Percentiles rank a stretch among this genome's conserved stretches.
These are phyloP conservation scores for Capsella rubella DNA, from an alignment of 441 rosid species.

Conservation along the genomic window DNA sequence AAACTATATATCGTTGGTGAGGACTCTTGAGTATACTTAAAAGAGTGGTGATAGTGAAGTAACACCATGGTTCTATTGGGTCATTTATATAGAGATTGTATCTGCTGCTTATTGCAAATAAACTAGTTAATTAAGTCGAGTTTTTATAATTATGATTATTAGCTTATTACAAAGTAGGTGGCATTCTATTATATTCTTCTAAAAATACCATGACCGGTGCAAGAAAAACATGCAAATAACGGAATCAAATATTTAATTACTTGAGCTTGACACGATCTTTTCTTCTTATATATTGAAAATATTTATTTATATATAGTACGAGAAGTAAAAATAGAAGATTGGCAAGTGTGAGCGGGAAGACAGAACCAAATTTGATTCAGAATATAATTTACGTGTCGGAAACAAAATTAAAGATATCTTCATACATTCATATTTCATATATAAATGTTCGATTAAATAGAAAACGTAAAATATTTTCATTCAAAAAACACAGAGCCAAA, in stretches of 20 bases:
- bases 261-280: background rate
- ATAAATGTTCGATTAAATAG: constrained; percentile 3
- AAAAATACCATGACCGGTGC: constrained; percentile 23
- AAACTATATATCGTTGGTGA: background rate
- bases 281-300: background rate
- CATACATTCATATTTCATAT: background rate
- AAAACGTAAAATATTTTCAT: background rate
- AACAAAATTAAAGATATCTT: constrained; percentile 16
- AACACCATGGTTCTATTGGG: constrained; percentile 35
- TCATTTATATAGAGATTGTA: constrained; percentile 35
- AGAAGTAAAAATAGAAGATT: constrained; percentile 1
- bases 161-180: constrained; percentile 33
- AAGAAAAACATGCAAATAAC: constrained; percentile 26
- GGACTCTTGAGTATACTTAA: constrained; percentile 9
- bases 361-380: constrained; percentile 6
- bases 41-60: constrained; percentile 40
- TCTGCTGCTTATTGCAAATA: constrained; percentile 15
- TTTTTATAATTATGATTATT: constrained; percentile 2
- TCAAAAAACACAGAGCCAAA: constrained; percentile 2
- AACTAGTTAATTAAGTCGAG: constrained; percentile 21
- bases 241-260: constrained; percentile 4
- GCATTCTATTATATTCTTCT: constrained; percentile 28
- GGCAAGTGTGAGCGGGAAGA: constrained; percentile 17
- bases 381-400: constrained; percentile 6
- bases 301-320: background rate